Base-by-base conservation (phyloP, 2,329 filamentous ascomycete genomes). In the Neopestalotiopsis sp. region DNA sequence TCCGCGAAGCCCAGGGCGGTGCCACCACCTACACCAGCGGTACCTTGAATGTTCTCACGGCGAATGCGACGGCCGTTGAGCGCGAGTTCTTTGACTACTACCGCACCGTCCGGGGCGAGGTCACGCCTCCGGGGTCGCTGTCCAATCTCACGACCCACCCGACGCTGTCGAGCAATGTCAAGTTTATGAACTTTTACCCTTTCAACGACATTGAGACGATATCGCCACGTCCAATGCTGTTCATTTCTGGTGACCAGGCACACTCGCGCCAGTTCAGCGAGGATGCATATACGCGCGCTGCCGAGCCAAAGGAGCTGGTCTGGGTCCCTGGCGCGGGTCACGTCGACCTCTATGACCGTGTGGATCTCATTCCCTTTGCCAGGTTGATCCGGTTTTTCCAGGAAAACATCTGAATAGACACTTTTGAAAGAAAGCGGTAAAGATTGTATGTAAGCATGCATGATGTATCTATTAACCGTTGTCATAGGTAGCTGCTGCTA, bases 271-370 rank as follows among this genome's bases (percentile, higher is more conserved):
- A 63, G 5, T 45, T 40, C 34, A 45, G 61, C 61, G 32, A 45
- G 12, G 20, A 63, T 24, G 61, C 61, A 12, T 40, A 40, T 42
- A 32, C 14, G 5, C 24, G 24, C 12, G 61, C 61, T n/a, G 38
- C 20, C 4, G 32, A 63, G 6, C 61, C 61, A 17, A 45, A 63
- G 20, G 61, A 63, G 38, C 61, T 63, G 20, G 10, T 42, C 30
- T 38, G 32, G 32, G 34, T 62, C 17, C 4, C 59, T 3, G 34
- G 34, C 2, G 34, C 30, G 12, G 34, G 30, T 40, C 59, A 62
- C n/a, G 59, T 62, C 5, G 59, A 42, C 34, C 59, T 62, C 12
- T 62, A 62, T 17, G 59, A 62, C 42, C 56, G 56, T 32, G 56
- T 58, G 20, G 56, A 58, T 24, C 56, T 58, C 56, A 58, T 58